A percentile compares a stretch with the other conserved stretches of the same genome.
phyloP scores from a whole-genome alignment of 768 basidiomycete species.

The Nevesoporus exiguus region DNA sequence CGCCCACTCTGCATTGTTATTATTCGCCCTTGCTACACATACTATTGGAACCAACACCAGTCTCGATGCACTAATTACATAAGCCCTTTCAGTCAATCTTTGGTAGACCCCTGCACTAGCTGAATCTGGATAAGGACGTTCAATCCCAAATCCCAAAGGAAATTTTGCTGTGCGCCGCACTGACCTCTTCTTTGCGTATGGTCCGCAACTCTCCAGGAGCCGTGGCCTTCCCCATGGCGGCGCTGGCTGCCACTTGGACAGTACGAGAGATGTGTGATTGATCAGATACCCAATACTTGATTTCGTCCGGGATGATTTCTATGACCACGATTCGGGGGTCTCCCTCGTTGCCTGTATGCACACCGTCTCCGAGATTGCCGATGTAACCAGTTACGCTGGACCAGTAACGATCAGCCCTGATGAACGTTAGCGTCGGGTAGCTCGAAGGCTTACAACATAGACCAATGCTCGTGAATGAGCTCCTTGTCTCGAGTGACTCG shows the following conservation, averaged over 20 bases:
- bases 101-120: constrained; percentile 8
- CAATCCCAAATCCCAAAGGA: background rate
- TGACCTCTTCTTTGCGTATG: constrained; percentile 70
- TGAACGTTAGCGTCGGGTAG: background rate
- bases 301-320: constrained; percentile 74
- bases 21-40: constrained; percentile 11
- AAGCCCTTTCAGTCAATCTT: constrained; percentile 7
- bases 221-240: constrained; percentile 58
- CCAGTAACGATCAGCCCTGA: background rate
- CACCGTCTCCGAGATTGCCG: constrained; percentile 79
- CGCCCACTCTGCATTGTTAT: background rate
- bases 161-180: constrained; percentile 15
- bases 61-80: background rate
- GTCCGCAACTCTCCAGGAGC: constrained; percentile 75
- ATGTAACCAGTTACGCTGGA: constrained; percentile 74
- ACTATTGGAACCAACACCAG: constrained; percentile 10
- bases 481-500: constrained; percentile 59
- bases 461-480: constrained; percentile 65
- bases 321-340: constrained; percentile 82
- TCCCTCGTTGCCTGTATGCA: constrained; percentile 73
- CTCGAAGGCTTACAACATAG: constrained; percentile 37
- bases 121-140: constrained; percentile 15
- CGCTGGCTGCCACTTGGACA: constrained; percentile 55
- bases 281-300: constrained; percentile 77
- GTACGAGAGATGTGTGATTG: constrained; percentile 55